Evolutionary conservation across 768 basidiomycete genomes (phyloP).

Genomic region (Pleurotus salmoneostramineus): DNA sequence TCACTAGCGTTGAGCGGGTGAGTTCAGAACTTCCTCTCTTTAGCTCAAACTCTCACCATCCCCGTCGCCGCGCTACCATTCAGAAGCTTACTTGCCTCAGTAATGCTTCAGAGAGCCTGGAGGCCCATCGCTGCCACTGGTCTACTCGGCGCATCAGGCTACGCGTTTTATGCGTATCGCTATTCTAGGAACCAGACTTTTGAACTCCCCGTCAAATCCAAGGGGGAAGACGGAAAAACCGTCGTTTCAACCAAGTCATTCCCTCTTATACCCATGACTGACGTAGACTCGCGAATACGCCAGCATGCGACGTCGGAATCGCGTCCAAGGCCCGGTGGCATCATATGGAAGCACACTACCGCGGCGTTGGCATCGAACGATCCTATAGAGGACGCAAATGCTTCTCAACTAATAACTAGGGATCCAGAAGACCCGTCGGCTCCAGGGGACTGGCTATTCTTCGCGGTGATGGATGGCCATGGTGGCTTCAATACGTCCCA

Average conservation of each 20-base stretch:
- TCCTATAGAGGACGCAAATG: conserved; percentile 88
- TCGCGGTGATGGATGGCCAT: conserved; percentile 91
- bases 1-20: neutral
- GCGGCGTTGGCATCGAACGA: conserved; percentile 82
- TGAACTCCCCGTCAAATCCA: conserved; percentile 51
- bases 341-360: conserved; percentile 74
- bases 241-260: conserved; percentile 50
- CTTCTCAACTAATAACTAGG: conserved; percentile 62
- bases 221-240: conserved; percentile 56
- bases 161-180: conserved; percentile 49
- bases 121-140: conserved; percentile 60
- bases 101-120: conserved; percentile 66
- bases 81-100: conserved; percentile 7
- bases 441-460: conserved; percentile 77
- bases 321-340: conserved; percentile 46
- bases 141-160: conserved; percentile 49
- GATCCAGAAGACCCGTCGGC: conserved; percentile 55
- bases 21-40: neutral
- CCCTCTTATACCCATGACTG: conserved; percentile 50
- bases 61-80: neutral
- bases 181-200: conserved; percentile 46
- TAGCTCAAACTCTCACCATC: neutral
- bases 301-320: conserved; percentile 46
- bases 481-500: conserved; percentile 80
- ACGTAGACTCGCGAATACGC: conserved; percentile 54